Evolutionary conservation across 2,329 filamentous ascomycete species (phyloP), one percentile per base, ranked within the genome.

Genomic region (Arthrobotrys pseudoclavata): DNA sequence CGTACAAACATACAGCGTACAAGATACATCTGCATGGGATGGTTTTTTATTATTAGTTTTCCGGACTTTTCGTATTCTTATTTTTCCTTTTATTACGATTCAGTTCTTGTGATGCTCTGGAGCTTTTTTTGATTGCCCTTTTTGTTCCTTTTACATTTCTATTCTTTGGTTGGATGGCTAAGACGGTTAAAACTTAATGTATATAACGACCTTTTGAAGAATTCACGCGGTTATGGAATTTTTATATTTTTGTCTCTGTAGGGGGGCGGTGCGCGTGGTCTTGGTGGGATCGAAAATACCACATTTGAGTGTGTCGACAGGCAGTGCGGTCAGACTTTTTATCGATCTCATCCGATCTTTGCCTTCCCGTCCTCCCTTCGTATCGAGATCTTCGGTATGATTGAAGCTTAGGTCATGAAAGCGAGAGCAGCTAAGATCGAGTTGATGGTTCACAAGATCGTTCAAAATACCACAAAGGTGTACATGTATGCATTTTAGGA

Each of bases 181-280:
- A 18, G 42, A 45, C 20, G 42, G 4, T 18, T 26, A 72, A 50
- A 15, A 13, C 10, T 72, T 72, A 52, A 72, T 72, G 69, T 72
- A 72, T 57, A 72, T 72, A 72, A 72, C 60, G 69, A 72, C 6
- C 37, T 50, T 50, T 50, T 26, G 47, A 50, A 26, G 20, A 45
- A 45, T 24, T 50, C 47, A 22, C 9, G 18, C 20, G 42, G 42
- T 45, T 45, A 52, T 52, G 66, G 66, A 40, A n/a, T 61, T 29
- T 69, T 50, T 24, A 15, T 42, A 20, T 18, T 18, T 45, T 20
- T 40, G 15, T 40, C 15, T 31, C n/a, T n/a, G n/a, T n/a, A n/a
- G n/a, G n/a, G n/a, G n/a, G n/a, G n/a, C n/a, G n/a, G n/a, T n/a
- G n/a, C n/a, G n/a, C n/a, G n/a, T n/a, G n/a, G n/a, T n/a, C n/a